These are phyloP conservation scores for Ophiostoma triangulosporum DNA, from an alignment of 2,329 filamentous ascomycete species.

Conservation along the genomic window DNA sequence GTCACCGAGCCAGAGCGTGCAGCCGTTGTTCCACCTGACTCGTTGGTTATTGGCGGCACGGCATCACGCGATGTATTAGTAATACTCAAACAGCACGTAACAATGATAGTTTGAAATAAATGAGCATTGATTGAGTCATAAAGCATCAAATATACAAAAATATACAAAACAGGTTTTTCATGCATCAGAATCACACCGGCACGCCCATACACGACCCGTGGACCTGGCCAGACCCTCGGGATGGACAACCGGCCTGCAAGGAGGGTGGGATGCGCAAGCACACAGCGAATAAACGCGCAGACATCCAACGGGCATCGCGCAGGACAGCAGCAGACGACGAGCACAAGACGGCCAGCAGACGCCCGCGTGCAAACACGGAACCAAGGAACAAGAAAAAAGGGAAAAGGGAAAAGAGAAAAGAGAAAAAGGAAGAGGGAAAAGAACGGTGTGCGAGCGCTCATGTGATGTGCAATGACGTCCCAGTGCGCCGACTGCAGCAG, in stretches of 20 bases:
- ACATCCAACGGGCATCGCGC: too few relatives aligned
- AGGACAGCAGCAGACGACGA: too few relatives aligned
- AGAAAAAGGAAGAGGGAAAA: not conserved
- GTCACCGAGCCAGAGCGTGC: too few relatives aligned
- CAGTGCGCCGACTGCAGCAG: not conserved
- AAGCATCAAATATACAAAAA: too few relatives aligned
- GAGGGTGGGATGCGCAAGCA: not conserved
- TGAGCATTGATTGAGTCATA: too few relatives aligned
- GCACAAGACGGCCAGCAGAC: too few relatives aligned
- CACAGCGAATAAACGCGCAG: not conserved
- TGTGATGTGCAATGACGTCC: conserved; percentile 1
- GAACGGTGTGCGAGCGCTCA: not conserved
- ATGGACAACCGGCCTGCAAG: not conserved
- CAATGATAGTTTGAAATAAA: too few relatives aligned
- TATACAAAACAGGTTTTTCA: conserved; percentile 9
- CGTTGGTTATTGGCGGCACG: too few relatives aligned
- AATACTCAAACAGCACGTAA: too few relatives aligned
- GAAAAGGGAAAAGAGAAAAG: not conserved
- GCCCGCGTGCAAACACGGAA: not conserved
- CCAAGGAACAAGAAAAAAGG: not conserved
- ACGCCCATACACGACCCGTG: not conserved
- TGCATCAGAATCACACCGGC: not conserved
- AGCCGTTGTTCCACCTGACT: too few relatives aligned
- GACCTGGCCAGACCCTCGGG: conserved; percentile 5
- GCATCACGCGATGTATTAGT: too few relatives aligned